Evolutionary conservation across 169 alveolate genomes (phyloP).

Genomic region (Plasmodium gaboni): DNA sequence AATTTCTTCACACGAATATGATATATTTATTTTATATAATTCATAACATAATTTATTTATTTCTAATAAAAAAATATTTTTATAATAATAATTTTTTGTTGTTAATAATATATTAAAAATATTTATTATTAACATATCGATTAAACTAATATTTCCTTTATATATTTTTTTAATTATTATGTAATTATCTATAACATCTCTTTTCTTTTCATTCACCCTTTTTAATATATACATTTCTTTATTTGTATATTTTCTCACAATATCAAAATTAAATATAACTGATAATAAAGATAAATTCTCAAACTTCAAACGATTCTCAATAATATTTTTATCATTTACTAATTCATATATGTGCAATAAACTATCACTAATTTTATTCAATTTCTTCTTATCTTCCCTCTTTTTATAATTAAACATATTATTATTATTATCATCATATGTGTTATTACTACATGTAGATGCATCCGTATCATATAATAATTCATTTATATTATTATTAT

Average conservation of each 20-base stretch:
- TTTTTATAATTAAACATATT: conserved; percentile 8
- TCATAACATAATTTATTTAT: background rate
- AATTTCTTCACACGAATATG: background rate
- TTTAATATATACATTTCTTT: conserved; percentile 22
- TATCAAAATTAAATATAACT: conserved; percentile 19
- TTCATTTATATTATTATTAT: background rate
- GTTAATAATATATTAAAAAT: conserved; percentile 44
- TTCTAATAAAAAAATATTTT: conserved; percentile 5
- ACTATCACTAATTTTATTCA: too few species aligned
- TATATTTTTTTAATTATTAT: conserved; percentile 12
- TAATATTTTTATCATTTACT: conserved; percentile 1
- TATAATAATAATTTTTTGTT: conserved; percentile 2
- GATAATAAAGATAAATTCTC: background rate
- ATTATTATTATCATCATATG: background rate
- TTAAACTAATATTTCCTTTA: conserved; percentile 42
- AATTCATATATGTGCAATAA: conserved; percentile 14
- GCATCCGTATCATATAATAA: background rate
- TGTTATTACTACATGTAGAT: background rate
- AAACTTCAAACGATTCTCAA: conserved; percentile 9
- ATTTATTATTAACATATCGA: conserved; percentile 48
- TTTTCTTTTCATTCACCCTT: background rate
- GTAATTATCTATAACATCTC: background rate
- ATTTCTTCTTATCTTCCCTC: conserved; percentile 12
- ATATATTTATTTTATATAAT: background rate
- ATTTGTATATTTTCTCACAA: conserved; percentile 7